Percentiles rank a stretch among this genome's conserved stretches.
These are phyloP conservation scores for Boletus sensibilis DNA, from an alignment of 768 basidiomycete species.

Conservation along the genomic window DNA sequence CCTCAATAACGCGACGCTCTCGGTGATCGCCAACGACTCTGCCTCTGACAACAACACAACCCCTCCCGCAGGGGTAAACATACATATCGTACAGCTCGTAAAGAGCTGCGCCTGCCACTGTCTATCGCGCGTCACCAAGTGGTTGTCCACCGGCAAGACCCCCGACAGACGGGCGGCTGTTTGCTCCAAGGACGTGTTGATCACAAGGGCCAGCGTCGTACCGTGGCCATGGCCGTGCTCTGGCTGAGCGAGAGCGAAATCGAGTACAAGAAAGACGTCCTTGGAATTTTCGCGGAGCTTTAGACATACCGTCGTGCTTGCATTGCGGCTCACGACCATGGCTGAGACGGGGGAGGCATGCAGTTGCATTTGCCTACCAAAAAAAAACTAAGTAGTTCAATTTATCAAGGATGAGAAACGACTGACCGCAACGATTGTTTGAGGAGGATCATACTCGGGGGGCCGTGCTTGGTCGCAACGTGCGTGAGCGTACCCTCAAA, in stretches of 20 bases:
- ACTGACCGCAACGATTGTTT: conserved; percentile 28
- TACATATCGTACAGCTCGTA: conserved; percentile 55
- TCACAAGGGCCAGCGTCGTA: conserved; percentile 49
- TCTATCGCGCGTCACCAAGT: conserved; percentile 41
- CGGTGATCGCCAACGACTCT: conserved; percentile 38
- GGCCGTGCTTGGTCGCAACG: conserved; percentile 36
- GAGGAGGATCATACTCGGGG: conserved; percentile 38
- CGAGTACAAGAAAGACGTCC: conserved; percentile 56
- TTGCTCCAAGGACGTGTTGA: conserved; percentile 46
- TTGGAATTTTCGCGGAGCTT: conserved; percentile 26
- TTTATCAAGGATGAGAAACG: neutral
- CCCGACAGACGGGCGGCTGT: conserved; percentile 46
- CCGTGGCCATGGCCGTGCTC: conserved; percentile 33
- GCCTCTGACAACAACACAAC: conserved; percentile 13
- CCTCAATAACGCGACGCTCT: conserved; percentile 48
- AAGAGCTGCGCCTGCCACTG: conserved; percentile 67
- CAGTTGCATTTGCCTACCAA: conserved; percentile 27
- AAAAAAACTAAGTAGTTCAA: neutral
- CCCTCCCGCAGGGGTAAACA: conserved; percentile 41
- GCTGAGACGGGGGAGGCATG: conserved; percentile 22
- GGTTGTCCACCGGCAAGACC: conserved; percentile 46
- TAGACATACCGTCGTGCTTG: conserved; percentile 56
- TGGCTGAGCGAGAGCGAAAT: conserved; percentile 50
- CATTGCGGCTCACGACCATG: conserved; percentile 58
- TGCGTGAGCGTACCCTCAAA: conserved; percentile 42